phyloP scores from a whole-genome alignment of 1,284 basidiomycete genomes.

The Ganoderma resinaceum region DNA sequence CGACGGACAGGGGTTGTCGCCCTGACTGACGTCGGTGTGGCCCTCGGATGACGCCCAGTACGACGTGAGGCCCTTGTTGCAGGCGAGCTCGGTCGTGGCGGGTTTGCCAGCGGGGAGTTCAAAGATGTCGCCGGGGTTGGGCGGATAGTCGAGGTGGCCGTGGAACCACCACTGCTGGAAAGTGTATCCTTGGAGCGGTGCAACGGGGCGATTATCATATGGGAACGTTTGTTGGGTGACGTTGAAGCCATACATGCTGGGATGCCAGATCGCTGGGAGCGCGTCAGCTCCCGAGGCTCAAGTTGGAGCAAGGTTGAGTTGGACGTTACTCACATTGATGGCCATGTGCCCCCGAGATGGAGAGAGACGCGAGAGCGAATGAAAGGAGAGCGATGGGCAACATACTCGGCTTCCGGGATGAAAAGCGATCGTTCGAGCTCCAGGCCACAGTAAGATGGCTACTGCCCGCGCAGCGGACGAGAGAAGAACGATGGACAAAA shows the following conservation, averaged over 20 bases:
- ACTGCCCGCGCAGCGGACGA: neutral
- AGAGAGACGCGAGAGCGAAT: neutral
- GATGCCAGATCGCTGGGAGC: constrained; percentile 39
- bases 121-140: constrained; percentile 60
- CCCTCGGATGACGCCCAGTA: constrained; percentile 56
- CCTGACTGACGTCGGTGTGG: constrained; percentile 53
- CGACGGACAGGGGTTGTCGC: constrained; percentile 57
- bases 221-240: constrained; percentile 53
- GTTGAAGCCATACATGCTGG: constrained; percentile 58
- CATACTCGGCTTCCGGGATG: neutral
- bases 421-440: constrained; percentile 14
- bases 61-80: constrained; percentile 63
- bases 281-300: neutral
- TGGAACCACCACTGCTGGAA: constrained; percentile 79
- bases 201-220: constrained; percentile 62
- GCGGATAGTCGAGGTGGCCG: constrained; percentile 61
- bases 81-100: constrained; percentile 59
- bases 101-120: constrained; percentile 60
- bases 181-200: constrained; percentile 56
- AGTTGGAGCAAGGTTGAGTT: neutral
- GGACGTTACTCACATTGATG: neutral
- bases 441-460: constrained; percentile 12
- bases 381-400: constrained; percentile 10
- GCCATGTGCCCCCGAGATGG: neutral
- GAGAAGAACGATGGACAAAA: neutral